Base-by-base conservation (phyloP, 768 basidiomycete genomes). In the Asterophora parasitica region DNA sequence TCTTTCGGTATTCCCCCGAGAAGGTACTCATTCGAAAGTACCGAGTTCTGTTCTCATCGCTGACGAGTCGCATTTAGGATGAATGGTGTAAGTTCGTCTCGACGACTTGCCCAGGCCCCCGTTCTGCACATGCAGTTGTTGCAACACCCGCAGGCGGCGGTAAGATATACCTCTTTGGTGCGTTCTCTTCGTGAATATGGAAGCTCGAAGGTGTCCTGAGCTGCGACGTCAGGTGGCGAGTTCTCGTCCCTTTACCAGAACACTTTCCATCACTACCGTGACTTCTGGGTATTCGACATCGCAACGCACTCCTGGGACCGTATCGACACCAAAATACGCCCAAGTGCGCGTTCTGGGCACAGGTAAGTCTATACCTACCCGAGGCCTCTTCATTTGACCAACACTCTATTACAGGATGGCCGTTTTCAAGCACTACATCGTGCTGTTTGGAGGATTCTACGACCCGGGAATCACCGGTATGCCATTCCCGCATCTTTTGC, bases 51-150 rank as follows among this genome's bases (percentile, higher is more conserved):
- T 23, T 7, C n/a, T 7, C 23, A 31, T 19, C 33, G 17, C 20
- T 31, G 40, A 36, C 0, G 27, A 17, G 16, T 16, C 12, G 42
- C 16, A 47, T 19, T 10, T 42, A 87, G 81, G 83, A 93, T 57
- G 92, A 95, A 72, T 95, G 92, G 92, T 76, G 87, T 8, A 82
- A 80, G 57, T 93, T 90, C 53, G 73, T 91, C 20, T 90, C 88
- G 0, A 84, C 81, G 10, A 90, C 84, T 0, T 88, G 86, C 55
- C 93, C 93, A 0, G 88, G 89, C 2, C 92, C 92, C 2, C 76
- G 92, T 34, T 88, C 85, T 7, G 92, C 92, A 0, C 92, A 95
- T 63, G 87, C 88, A 8, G 81, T 89, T 4, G 85, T 83, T 17
- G 78, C 80, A 0, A 79, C 81, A 2, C 81, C 88, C 0, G 75